phyloP scores from a whole-genome alignment of 495 filamentous ascomycete species.

The Astrothelium macrocarpum region DNA sequence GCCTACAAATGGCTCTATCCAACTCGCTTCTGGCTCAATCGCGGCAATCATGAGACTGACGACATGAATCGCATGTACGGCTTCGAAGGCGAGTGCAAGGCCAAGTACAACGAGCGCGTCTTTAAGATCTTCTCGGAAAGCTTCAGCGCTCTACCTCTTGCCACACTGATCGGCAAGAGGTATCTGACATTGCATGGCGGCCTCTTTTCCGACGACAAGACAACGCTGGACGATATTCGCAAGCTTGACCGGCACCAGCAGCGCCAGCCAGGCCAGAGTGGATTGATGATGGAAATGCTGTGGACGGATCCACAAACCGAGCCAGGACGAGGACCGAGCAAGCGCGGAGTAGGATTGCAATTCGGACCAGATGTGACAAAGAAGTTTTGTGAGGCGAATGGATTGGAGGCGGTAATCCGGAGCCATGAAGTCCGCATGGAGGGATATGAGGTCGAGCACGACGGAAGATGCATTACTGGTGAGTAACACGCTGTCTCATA shows the following conservation, averaged over 20 bases:
- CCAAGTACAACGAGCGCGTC: slow-evolving; percentile 90
- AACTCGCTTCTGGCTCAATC: slow-evolving; percentile 84
- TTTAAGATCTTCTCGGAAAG: slow-evolving; percentile 99
- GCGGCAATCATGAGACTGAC: slow-evolving; percentile 98
- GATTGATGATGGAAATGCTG: slow-evolving; percentile 99
- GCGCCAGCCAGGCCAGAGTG: slow-evolving; percentile 87
- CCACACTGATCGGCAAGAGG: slow-evolving; percentile 83
- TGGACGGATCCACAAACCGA: slow-evolving; percentile 92
- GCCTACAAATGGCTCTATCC: slow-evolving; percentile 95
- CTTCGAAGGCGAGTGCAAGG: slow-evolving; percentile 95
- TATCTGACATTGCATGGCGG: slow-evolving; percentile 92
- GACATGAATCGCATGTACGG: slow-evolving; percentile 99
- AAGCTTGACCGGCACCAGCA: slow-evolving; percentile 87
- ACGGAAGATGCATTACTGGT: slow-evolving; percentile 93
- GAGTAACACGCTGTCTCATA: slow-evolving; percentile 18
- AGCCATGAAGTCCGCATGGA: slow-evolving; percentile 98
- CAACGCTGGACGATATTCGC: slow-evolving; percentile 82
- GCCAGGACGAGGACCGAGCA: slow-evolving; percentile 85
- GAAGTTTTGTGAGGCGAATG: slow-evolving; percentile 92
- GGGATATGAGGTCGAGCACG: slow-evolving; percentile 91
- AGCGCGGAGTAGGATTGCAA: slow-evolving; percentile 90
- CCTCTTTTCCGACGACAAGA: slow-evolving; percentile 94
- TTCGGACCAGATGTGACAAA: slow-evolving; percentile 97
- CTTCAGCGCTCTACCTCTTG: slow-evolving; percentile 89
- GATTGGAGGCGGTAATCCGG: slow-evolving; percentile 86